Evolutionary conservation across 2,329 filamentous ascomycete genomes (phyloP), one percentile per base, ranked within the genome.

Genomic region (Cladophialophora immunda): DNA sequence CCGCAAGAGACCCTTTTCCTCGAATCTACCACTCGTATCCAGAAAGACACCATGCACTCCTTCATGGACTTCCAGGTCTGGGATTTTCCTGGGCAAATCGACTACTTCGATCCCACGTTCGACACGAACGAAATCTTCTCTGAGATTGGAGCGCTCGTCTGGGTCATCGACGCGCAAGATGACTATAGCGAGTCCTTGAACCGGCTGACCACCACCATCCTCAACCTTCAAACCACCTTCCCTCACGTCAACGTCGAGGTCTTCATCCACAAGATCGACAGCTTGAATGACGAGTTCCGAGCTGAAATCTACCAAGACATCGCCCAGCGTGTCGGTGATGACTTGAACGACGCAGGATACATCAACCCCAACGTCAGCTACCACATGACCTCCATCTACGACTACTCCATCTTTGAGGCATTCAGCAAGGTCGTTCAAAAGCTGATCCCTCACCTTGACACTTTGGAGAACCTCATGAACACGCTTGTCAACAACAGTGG

Each of bases 61-160:
- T 98, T 99, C 78, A 97, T 98, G 93, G 94, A 98, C 77, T 97
- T 98, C 73, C 94, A 98, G 80, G 92, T 97, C 56, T 97, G 94
- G 92, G 95, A 99, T 77, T 94, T 99, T 65, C 95, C 95, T 1
- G 94, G 94, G 27, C 94, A 98, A 80, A 88, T 98, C 71, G 92
- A 97, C 80, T 96, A 97, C 74, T 90, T 96, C 67, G 93, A 95
- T 75, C 90, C 92, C 3, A 90, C 89, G 56, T 97, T 97, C 75
- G 94, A 98, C 77, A 90, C 95, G 69, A 71, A 68, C 19, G 90
- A 92, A 75, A 94, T 98, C 75, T 99, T 99, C 79, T 92, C 93
- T 72, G 93, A 94, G 75, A 92, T 97, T 17, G 95, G 95, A 22
- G 94, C 95, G 15, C 84, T 99, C 15, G 97, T 99, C 69, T 99